These are phyloP conservation scores for Beauveria scarabaeidicola DNA, from an alignment of 2,329 filamentous ascomycete genomes.

Conservation along the genomic window DNA sequence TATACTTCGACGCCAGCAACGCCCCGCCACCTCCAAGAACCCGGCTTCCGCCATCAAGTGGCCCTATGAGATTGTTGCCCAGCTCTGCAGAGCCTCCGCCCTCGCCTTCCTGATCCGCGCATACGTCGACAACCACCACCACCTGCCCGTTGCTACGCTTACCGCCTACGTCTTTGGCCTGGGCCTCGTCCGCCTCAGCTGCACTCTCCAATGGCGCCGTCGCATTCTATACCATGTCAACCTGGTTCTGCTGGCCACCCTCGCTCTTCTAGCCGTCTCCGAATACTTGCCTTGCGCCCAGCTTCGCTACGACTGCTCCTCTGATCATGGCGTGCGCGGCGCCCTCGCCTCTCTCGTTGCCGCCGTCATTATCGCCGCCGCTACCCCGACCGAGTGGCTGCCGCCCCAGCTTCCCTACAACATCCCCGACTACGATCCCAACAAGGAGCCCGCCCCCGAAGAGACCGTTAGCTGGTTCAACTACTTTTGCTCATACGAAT, in stretches of 20 bases:
- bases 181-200: constrained; percentile 33
- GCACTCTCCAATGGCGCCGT: constrained; percentile 36
- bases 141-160: constrained; percentile 28
- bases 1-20: constrained; percentile 12
- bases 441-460: constrained; percentile 36
- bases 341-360: constrained; percentile 28
- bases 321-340: constrained; percentile 24
- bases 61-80: constrained; percentile 35
- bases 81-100: constrained; percentile 30
- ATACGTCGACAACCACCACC: constrained; percentile 24
- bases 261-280: constrained; percentile 28
- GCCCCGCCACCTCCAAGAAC: constrained; percentile 16
- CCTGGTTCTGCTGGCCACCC: constrained; percentile 29
- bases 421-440: constrained; percentile 28
- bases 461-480: constrained; percentile 46
- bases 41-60: constrained; percentile 32
- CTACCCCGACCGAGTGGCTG: constrained; percentile 43
- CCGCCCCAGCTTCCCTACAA: constrained; percentile 33
- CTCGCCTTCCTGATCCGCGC: constrained; percentile 32
- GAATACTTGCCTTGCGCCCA: constrained; percentile 38
- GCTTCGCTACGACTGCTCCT: constrained; percentile 22
- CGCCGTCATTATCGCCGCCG: constrained; percentile 31
- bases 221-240: constrained; percentile 41
- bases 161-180: constrained; percentile 34
- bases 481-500: constrained; percentile 39